Percentiles rank a stretch among this genome's conserved stretches.
Evolutionary conservation across 1,284 basidiomycete genomes (phyloP).

Genomic region (Hypsizygus ulmarius): DNA sequence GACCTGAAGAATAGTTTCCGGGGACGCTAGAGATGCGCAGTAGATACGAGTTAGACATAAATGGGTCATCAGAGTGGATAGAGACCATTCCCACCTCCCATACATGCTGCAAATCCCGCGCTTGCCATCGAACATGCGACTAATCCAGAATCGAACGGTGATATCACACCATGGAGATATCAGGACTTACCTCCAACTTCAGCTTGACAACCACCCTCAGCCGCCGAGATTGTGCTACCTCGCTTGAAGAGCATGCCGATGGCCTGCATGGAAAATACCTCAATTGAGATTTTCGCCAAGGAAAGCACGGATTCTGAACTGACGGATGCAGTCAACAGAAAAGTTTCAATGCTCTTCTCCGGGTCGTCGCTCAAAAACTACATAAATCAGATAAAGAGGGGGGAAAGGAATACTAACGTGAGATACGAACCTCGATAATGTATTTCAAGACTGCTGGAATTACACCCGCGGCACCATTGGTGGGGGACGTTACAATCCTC

Average conservation of each 20-base stretch:
- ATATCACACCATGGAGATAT: neutral
- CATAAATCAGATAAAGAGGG: conserved; percentile 2
- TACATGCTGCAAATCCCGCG: conserved; percentile 90
- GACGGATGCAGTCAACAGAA: conserved; percentile 69
- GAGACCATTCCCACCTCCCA: conserved; percentile 61
- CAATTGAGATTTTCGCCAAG: neutral
- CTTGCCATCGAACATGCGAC: conserved; percentile 92
- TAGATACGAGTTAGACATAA: conserved; percentile 1
- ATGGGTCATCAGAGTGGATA: neutral
- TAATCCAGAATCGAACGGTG: conserved; percentile 25
- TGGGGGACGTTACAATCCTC: conserved; percentile 92
- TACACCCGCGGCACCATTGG: conserved; percentile 86
- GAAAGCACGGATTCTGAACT: conserved; percentile 9
- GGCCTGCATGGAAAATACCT: conserved; percentile 46
- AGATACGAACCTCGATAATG: conserved; percentile 63
- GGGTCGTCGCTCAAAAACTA: conserved; percentile 88
- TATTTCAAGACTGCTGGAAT: conserved; percentile 92
- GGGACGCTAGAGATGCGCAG: conserved; percentile 56
- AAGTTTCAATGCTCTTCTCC: conserved; percentile 83
- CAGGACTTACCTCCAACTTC: conserved; percentile 68
- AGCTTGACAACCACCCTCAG: conserved; percentile 89
- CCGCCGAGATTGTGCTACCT: conserved; percentile 94
- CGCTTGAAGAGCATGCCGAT: conserved; percentile 97
- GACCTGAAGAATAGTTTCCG: conserved; percentile 77
- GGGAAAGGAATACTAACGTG: neutral